Evolutionary conservation across 148 eudicot species (phyloP).

Genomic region (Rheum nobile): DNA sequence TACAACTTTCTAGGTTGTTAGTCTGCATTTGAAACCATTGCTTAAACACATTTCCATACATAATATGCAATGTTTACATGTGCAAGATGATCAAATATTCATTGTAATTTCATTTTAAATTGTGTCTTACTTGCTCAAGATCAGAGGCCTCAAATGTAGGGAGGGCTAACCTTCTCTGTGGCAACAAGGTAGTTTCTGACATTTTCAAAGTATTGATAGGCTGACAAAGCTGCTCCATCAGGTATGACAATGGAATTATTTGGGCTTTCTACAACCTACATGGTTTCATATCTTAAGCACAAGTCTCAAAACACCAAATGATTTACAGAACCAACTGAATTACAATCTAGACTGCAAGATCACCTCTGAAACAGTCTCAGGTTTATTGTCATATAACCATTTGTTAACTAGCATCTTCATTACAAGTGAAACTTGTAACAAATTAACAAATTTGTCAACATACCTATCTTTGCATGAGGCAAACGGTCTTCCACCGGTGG

Average conservation of each 20-base stretch:
- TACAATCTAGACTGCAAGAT: constrained; percentile 5
- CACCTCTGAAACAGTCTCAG: constrained; percentile 90
- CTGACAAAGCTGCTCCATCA: constrained; percentile 96
- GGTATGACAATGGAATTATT: constrained; percentile 59
- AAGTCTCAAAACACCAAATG: neutral
- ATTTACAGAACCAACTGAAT: neutral
- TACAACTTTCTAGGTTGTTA: neutral
- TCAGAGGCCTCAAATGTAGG: constrained; percentile 98
- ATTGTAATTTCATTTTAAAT: constrained; percentile 36
- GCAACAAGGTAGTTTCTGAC: constrained; percentile 93
- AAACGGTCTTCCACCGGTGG: constrained; percentile 54
- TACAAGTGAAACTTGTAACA: neutral
- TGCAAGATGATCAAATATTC: constrained; percentile 35
- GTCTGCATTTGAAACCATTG: neutral
- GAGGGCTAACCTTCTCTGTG: constrained; percentile 59
- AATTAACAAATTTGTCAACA: neutral
- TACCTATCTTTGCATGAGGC: constrained; percentile 50
- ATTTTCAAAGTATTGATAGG: constrained; percentile 92
- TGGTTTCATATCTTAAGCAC: neutral
- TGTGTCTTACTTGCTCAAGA: constrained; percentile 69
- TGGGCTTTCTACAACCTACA: constrained; percentile 80
- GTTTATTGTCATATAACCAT: constrained; percentile 22
- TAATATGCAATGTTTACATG: neutral
- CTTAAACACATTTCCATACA: neutral
- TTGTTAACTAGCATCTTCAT: neutral